These are phyloP conservation scores for Coemansia sp. DNA, from an alignment of 192 early-diverging fungal species.

Conservation along the genomic window DNA sequence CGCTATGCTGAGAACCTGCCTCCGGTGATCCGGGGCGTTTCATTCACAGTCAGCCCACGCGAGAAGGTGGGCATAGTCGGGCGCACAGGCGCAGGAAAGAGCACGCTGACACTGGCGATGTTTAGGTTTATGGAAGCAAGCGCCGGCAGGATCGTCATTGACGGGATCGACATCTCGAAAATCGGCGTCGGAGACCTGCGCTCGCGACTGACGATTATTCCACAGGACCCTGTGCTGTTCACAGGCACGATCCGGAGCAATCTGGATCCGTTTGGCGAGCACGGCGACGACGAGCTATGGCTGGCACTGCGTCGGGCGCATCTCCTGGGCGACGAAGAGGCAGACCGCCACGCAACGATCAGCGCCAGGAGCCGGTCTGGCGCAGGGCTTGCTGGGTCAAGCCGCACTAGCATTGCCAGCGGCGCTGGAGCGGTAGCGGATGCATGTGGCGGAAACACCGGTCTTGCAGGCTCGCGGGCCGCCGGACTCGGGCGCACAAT, in stretches of 20 bases:
- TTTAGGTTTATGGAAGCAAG: constrained; percentile 76
- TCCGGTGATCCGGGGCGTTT: constrained; percentile 71
- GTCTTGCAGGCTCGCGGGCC: background rate
- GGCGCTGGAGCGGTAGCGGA: constrained; percentile 5
- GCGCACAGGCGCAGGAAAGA: constrained; percentile 81
- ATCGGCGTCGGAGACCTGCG: constrained; percentile 80
- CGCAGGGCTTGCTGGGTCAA: constrained; percentile 5
- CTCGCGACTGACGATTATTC: constrained; percentile 76
- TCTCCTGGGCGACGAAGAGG: constrained; percentile 27
- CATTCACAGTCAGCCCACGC: constrained; percentile 65
- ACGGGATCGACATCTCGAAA: constrained; percentile 72
- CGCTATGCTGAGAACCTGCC: constrained; percentile 66
- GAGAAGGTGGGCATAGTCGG: constrained; percentile 91
- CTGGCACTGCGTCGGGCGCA: constrained; percentile 50
- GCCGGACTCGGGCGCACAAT: constrained; percentile 40
- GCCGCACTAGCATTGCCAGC: constrained; percentile 24
- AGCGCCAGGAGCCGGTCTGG: background rate
- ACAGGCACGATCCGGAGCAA: constrained; percentile 77
- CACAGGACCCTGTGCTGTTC: constrained; percentile 84
- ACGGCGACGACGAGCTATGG: constrained; percentile 74
- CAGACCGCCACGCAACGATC: background rate
- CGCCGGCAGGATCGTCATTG: constrained; percentile 67
- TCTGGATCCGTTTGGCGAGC: constrained; percentile 79
- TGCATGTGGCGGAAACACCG: constrained; percentile 2
- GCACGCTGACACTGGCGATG: constrained; percentile 66